phyloP scores from a whole-genome alignment of 78 protist genomes.

The Chrysochromulina parva region DNA sequence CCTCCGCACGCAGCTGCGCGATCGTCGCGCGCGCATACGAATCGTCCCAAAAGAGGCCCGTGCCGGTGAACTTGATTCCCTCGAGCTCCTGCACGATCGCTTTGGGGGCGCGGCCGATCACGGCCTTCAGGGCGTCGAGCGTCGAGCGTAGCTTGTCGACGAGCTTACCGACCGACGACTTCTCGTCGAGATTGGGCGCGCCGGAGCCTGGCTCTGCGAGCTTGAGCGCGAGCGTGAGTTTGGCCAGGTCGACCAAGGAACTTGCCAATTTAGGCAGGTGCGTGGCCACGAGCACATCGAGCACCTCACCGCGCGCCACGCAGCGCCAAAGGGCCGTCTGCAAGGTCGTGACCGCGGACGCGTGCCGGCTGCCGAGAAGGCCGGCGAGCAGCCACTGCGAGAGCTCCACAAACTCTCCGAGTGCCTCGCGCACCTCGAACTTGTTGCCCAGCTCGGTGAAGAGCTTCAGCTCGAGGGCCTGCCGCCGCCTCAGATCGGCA shows the following conservation, averaged over 20 bases:
- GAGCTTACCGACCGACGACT: background rate
- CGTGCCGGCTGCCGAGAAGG: background rate
- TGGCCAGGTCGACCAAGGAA: background rate
- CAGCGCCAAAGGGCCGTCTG: background rate
- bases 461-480: background rate
- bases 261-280: background rate
- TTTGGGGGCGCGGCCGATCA: background rate
- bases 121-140: background rate
- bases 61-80: background rate
- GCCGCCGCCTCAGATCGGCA: background rate
- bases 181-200: no score
- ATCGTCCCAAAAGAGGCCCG: slow-evolving; percentile 9
- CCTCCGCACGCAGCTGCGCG: background rate
- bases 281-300: background rate
- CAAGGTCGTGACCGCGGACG: background rate
- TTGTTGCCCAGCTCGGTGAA: background rate
- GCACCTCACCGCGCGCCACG: background rate
- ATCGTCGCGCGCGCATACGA: background rate
- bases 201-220: no score
- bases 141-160: background rate
- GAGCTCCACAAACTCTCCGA: background rate
- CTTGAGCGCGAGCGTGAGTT: background rate
- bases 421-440: background rate
- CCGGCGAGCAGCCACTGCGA: background rate
- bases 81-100: background rate